phyloP scores from a whole-genome alignment of 2,329 filamentous ascomycete genomes.

The Aplosporella prunicola region DNA sequence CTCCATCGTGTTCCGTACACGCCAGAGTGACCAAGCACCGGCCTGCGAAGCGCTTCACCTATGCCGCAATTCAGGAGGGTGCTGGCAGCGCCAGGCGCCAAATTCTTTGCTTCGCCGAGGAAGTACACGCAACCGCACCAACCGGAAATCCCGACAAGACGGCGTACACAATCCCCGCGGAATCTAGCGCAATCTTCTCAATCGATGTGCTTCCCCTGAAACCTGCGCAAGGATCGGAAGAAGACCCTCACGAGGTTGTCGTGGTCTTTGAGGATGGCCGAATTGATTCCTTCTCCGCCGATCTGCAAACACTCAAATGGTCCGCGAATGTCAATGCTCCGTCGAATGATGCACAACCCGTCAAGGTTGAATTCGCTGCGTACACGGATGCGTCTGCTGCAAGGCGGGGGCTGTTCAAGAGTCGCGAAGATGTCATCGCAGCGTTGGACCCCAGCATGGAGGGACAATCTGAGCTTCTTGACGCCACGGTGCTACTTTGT shows the following conservation, averaged over 20 bases:
- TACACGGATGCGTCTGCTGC: slow-evolving; percentile 31
- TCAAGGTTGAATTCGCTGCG: slow-evolving; percentile 25
- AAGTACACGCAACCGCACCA: slow-evolving; percentile 28
- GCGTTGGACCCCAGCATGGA: slow-evolving; percentile 24
- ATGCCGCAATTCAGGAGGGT: slow-evolving; percentile 41
- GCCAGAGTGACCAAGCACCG: slow-evolving; percentile 37
- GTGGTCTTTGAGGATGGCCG: slow-evolving; percentile 53
- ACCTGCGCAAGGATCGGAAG: slow-evolving; percentile 13
- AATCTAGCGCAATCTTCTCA: slow-evolving; percentile 18
- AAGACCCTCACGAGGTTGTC: slow-evolving; percentile 39
- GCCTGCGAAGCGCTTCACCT: slow-evolving; percentile 45
- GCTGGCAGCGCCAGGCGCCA: slow-evolving; percentile 39
- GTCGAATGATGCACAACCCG: slow-evolving; percentile 14
- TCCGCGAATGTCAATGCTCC: slow-evolving; percentile 15
- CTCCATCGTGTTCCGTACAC: slow-evolving; percentile 50
- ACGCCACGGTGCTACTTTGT: slow-evolving; percentile 28
- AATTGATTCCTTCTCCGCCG: slow-evolving; percentile 51
- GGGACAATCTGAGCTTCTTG: slow-evolving; percentile 21
- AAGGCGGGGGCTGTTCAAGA: slow-evolving; percentile 34
- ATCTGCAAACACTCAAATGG: slow-evolving; percentile 32
- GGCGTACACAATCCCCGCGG: slow-evolving; percentile 19
- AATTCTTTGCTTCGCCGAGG: slow-evolving; percentile 47
- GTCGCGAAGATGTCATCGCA: slow-evolving; percentile 35
- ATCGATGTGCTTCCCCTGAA: slow-evolving; percentile 25
- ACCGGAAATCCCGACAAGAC: slow-evolving; percentile 25